Evolutionary conservation across 2,329 filamentous ascomycete genomes (phyloP), one percentile per base, ranked within the genome.

Genomic region (Elsinoe fawcettii): DNA sequence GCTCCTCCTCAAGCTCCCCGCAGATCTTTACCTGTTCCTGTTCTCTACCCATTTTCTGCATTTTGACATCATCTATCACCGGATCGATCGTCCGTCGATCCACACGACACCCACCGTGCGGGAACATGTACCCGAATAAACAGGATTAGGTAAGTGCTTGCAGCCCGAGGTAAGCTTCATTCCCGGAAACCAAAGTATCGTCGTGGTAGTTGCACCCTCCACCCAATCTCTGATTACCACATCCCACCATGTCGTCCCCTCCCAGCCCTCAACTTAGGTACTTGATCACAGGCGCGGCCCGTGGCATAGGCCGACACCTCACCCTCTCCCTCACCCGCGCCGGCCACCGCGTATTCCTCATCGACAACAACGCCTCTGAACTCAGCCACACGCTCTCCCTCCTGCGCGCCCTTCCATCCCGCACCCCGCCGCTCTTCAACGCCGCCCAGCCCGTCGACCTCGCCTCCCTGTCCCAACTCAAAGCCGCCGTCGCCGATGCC

Each of bases 231-330:
- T 9, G n/a, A 25, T 3, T 23, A 53, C 49, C 32, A 20, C 49
- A n/a, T 14, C 49, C 20, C 16, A n/a, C 23, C 46, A 37, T 37
- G 34, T 41, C 14, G 25, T 5, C 43, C 25, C 18, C 6, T 22
- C 20, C 37, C 55, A 22, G 18, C 16, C 14, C 18, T 27, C 32
- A 18, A 25, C 22, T 12, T 47, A 25, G 22, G 44, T 44, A 67
- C 61, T 63, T 73, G 39, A 67, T 73, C 39, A 72, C 71, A 30
- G 71, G 71, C 36, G 69, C 68, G 47, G 69, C 60, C 5, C 66
- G 70, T 22, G 71, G 71, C 49, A 72, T 73, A 18, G 70, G 71
- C 34, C 66, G 71, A n/a, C 70, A 70, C 25, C 65, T 73, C 12
- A 65, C 62, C 32, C 66, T 67, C 3, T 66, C 70, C 1, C 69